Evolutionary conservation across 352 stramenopile genomes (phyloP).

Genomic region (Paralagenidium karlingii): DNA sequence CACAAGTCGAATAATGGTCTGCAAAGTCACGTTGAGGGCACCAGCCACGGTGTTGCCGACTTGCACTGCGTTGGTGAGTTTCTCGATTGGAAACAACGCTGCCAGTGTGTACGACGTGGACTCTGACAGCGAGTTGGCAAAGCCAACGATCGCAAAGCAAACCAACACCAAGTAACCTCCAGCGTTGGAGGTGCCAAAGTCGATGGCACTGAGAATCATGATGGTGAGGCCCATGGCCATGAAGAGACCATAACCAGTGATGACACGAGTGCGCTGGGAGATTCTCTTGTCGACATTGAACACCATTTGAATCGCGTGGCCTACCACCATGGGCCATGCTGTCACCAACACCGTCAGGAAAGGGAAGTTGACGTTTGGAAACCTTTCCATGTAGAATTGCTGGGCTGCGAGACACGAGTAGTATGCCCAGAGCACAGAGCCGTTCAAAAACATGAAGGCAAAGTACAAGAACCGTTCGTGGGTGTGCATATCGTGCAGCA

Average conservation of each 20-base stretch:
- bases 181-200: slow-evolving; percentile 29
- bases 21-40: slow-evolving; percentile 40
- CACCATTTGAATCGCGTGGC: slow-evolving; percentile 38
- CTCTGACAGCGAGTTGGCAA: slow-evolving; percentile 42
- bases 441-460: slow-evolving; percentile 58
- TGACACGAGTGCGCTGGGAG: slow-evolving; percentile 21
- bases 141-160: slow-evolving; percentile 32
- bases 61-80: slow-evolving; percentile 55
- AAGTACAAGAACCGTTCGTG: slow-evolving; percentile 60
- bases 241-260: slow-evolving; percentile 38
- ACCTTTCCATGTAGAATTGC: slow-evolving; percentile 40
- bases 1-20: slow-evolving; percentile 34
- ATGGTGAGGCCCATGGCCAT: slow-evolving; percentile 33
- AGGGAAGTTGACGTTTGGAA: slow-evolving; percentile 41
- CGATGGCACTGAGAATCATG: slow-evolving; percentile 44
- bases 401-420: slow-evolving; percentile 62
- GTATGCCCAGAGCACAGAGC: slow-evolving; percentile 60
- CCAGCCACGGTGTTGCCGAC: slow-evolving; percentile 35
- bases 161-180: slow-evolving; percentile 36
- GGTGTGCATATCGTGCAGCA: too few relatives aligned
- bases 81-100: slow-evolving; percentile 42
- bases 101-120: slow-evolving; percentile 50
- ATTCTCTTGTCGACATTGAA: slow-evolving; percentile 43
- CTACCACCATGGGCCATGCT: slow-evolving; percentile 43
- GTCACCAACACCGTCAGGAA: slow-evolving; percentile 52